Evolutionary conservation across 1,139 yeast genomes (phyloP).

Genomic region (Hemisphaericaspora subhashii): DNA sequence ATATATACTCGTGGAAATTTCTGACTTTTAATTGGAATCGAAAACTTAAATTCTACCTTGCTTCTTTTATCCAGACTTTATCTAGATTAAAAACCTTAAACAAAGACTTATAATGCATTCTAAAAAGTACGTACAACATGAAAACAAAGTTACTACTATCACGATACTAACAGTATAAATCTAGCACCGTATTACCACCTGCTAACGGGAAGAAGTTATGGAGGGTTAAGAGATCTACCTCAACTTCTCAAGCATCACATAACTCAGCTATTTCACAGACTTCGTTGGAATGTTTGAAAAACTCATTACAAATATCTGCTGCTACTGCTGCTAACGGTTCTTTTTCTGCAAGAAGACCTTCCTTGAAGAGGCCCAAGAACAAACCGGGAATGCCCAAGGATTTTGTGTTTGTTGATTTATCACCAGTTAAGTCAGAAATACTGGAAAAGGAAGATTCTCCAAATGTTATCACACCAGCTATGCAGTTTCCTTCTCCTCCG

Average conservation of each 20-base stretch:
- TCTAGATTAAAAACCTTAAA: not conserved
- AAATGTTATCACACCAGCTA: constrained; percentile 4
- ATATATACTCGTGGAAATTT: not conserved
- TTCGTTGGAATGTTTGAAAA: constrained; percentile 43
- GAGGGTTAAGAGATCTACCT: constrained; percentile 41
- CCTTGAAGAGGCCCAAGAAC: constrained; percentile 51
- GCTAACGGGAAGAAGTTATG: constrained; percentile 50
- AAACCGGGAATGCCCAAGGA: constrained; percentile 54
- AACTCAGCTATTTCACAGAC: constrained; percentile 11
- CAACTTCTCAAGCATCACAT: constrained; percentile 12
- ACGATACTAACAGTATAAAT: not conserved
- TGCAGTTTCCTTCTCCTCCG: constrained; percentile 13
- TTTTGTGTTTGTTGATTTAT: constrained; percentile 55
- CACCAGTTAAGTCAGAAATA: constrained; percentile 46
- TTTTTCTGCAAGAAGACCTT: constrained; percentile 43
- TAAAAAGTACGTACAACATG: constrained; percentile 1
- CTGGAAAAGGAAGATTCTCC: constrained; percentile 11
- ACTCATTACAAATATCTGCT: constrained; percentile 44
- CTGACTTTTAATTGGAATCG: not conserved
- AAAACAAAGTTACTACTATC: not conserved
- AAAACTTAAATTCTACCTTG: not conserved
- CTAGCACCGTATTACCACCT: constrained; percentile 31
- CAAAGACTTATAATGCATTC: constrained; percentile 1
- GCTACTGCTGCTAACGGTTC: constrained; percentile 26
- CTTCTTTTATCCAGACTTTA: not conserved